A percentile compares a stretch with the other conserved stretches of the same genome.
Conservation (phyloP, 371 early-diverging fungal species). For the Apophysomyces sp. region DNA sequence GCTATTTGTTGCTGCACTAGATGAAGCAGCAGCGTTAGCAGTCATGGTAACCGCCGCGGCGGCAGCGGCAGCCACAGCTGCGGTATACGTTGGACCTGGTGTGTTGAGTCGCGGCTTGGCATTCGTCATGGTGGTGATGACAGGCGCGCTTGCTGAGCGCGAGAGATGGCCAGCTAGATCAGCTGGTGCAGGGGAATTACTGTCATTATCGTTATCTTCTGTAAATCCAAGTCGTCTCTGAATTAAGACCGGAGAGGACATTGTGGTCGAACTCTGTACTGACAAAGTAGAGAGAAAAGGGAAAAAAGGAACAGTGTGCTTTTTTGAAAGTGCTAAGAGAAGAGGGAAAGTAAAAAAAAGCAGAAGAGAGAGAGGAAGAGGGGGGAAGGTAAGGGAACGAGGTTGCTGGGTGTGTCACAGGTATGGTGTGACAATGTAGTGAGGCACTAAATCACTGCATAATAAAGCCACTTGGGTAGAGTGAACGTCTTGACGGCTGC, state of each 20-base stretch:
- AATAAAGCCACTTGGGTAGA: no score
- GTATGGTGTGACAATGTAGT: background rate
- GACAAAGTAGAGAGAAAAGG: background rate
- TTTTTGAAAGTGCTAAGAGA: no score
- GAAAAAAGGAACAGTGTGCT: background rate
- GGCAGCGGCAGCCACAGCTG: constrained; percentile 1
- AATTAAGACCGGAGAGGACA: background rate
- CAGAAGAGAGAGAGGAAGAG: background rate
- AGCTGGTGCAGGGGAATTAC: background rate
- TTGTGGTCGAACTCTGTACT: background rate
- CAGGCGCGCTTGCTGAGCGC: background rate
- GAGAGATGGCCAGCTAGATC: constrained; percentile 1
- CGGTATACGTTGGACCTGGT: background rate
- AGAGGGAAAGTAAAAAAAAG: background rate
- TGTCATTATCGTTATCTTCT: background rate
- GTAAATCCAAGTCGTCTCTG: background rate
- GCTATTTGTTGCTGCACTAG: background rate
- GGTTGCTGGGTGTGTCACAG: background rate
- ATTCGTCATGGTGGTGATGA: constrained; percentile 8
- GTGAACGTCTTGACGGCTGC: no score
- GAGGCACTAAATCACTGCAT: background rate
- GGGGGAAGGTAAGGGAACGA: background rate
- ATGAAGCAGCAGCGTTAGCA: background rate
- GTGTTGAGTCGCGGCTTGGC: constrained; percentile 2
- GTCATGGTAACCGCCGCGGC: background rate